phyloP scores from a whole-genome alignment of 2,329 filamentous ascomycete genomes.

The Colletotrichum neosansevieriae region DNA sequence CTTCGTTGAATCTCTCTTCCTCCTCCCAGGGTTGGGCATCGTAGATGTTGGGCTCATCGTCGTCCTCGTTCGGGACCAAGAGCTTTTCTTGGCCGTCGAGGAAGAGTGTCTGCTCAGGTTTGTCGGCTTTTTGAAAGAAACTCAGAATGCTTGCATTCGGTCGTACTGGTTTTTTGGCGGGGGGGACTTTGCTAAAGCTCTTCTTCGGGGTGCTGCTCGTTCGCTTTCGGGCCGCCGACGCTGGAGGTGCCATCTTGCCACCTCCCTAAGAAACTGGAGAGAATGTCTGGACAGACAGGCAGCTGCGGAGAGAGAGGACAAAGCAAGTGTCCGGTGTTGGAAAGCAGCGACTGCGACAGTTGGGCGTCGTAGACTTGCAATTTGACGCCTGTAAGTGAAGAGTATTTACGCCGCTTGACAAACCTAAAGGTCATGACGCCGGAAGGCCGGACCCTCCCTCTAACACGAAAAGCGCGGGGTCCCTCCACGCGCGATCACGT shows the following conservation, averaged over 20 bases:
- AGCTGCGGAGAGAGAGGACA: neutral
- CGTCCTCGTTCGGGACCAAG: neutral
- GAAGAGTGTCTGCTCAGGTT: slow-evolving; percentile 71
- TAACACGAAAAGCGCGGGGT: slow-evolving; percentile 28
- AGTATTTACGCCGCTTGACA: neutral
- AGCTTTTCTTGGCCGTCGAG: slow-evolving; percentile 44
- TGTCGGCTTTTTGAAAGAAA: slow-evolving; percentile 79
- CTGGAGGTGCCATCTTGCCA: slow-evolving; percentile 37
- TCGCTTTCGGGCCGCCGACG: slow-evolving; percentile 37
- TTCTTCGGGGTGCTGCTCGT: slow-evolving; percentile 38
- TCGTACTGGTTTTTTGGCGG: slow-evolving; percentile 51
- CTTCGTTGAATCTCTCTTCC: slow-evolving; percentile 49
- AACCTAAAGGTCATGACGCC: neutral
- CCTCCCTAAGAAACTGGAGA: neutral
- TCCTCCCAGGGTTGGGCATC: slow-evolving; percentile 26
- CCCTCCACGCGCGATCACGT: slow-evolving; percentile 30
- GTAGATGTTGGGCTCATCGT: slow-evolving; percentile 26
- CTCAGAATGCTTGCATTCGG: slow-evolving; percentile 76
- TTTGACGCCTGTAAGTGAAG: neutral
- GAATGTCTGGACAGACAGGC: too few species aligned
- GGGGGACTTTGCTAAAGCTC: slow-evolving; percentile 20
- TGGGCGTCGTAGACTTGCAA: too few species aligned
- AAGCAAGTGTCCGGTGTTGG: too few species aligned
- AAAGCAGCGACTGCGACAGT: too few species aligned
- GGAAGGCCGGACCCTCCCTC: neutral